These are phyloP conservation scores for Amoeboaphelidium protococcarum DNA, from an alignment of 371 early-diverging fungal species.

Conservation along the genomic window DNA sequence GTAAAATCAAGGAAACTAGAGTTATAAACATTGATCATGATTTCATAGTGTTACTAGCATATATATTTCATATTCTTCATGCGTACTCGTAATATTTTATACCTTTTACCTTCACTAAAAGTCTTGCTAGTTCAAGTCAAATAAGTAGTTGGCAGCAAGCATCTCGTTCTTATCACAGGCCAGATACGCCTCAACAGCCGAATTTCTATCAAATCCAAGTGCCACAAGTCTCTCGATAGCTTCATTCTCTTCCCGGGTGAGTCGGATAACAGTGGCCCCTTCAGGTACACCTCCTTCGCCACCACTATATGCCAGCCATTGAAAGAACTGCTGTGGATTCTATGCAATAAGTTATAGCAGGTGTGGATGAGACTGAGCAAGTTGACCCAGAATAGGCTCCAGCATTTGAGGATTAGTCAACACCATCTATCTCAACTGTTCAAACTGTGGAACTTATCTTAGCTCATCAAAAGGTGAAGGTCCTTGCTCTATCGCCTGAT, in stretches of 20 bases:
- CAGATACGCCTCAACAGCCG: slow-evolving; percentile 72
- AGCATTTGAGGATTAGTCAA: slow-evolving; percentile 61
- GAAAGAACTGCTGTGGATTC: slow-evolving; percentile 44
- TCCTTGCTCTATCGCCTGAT: no score
- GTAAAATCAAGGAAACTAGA: no score
- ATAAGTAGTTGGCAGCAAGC: slow-evolving; percentile 80
- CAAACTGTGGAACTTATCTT: slow-evolving; percentile 58
- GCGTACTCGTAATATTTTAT: no score
- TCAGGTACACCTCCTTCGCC: slow-evolving; percentile 25
- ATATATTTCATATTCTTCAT: no score
- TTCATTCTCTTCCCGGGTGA: slow-evolving; percentile 66
- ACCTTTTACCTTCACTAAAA: not conserved
- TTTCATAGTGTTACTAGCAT: no score
- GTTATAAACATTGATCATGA: no score
- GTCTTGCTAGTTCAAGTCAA: slow-evolving; percentile 36
- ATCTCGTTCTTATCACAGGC: slow-evolving; percentile 95
- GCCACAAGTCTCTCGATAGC: slow-evolving; percentile 71
- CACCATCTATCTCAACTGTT: slow-evolving; percentile 59
- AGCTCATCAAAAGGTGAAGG: slow-evolving; percentile 7
- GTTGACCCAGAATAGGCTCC: slow-evolving; percentile 53
- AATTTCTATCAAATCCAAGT: slow-evolving; percentile 57
- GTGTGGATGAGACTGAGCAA: slow-evolving; percentile 59
- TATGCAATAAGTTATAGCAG: slow-evolving; percentile 30
- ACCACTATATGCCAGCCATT: not conserved
- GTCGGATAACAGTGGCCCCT: slow-evolving; percentile 32